phyloP scores from a whole-genome alignment of 2,329 filamentous ascomycete species.

The Fusarium decemcellulare region DNA sequence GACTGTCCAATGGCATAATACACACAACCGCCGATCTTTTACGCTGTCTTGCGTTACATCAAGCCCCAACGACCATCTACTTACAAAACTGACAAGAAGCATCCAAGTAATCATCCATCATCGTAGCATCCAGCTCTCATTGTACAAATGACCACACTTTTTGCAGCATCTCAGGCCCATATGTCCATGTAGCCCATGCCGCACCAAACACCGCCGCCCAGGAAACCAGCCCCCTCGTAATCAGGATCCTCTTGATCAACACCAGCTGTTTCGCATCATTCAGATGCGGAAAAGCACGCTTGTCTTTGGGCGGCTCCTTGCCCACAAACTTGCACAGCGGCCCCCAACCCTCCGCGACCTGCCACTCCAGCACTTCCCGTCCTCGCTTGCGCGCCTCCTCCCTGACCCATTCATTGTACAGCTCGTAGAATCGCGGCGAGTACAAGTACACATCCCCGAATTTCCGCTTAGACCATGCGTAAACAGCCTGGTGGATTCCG shows the following conservation, averaged over 20 bases:
- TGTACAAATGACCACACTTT: background rate
- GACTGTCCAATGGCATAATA: conserved; percentile 4
- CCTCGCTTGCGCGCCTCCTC: conserved; percentile 47
- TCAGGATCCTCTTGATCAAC: conserved; percentile 9
- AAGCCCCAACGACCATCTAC: background rate
- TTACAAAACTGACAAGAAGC: too few relatives aligned
- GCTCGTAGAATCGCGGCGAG: conserved; percentile 20
- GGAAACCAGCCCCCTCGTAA: conserved; percentile 13
- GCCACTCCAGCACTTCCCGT: conserved; percentile 41
- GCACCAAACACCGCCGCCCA: conserved; percentile 15
- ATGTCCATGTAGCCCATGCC: conserved; percentile 14
- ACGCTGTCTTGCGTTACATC: background rate
- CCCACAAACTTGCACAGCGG: conserved; percentile 55
- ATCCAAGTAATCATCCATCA: background rate
- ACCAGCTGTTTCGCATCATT: conserved; percentile 20
- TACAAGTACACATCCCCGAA: conserved; percentile 8
- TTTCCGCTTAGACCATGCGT: background rate
- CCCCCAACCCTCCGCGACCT: conserved; percentile 55
- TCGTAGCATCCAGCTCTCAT: background rate
- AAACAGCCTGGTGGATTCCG: conserved; percentile 21
- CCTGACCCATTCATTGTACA: conserved; percentile 44
- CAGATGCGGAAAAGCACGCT: conserved; percentile 10
- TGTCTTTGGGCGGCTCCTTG: conserved; percentile 12
- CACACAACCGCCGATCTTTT: background rate
- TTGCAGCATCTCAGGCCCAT: conserved; percentile 1